These are phyloP conservation scores for Aspergillus asperescens DNA, from an alignment of 495 filamentous ascomycete genomes.

Conservation along the genomic window DNA sequence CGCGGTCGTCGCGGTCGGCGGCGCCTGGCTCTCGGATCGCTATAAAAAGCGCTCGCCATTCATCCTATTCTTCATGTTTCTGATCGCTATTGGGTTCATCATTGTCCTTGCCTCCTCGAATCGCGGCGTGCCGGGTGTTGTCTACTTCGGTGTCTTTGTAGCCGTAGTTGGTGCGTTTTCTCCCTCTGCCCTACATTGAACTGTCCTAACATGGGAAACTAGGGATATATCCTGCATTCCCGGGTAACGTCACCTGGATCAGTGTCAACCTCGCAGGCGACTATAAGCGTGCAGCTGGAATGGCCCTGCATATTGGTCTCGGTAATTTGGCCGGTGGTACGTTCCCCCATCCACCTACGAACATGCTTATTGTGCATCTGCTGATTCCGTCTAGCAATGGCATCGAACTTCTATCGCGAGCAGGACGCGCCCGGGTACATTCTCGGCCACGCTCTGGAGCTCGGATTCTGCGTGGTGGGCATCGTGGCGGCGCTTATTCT, in stretches of 20 bases:
- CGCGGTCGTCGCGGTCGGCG: conserved; percentile 38
- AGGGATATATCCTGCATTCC: conserved; percentile 44
- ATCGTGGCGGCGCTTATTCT: conserved; percentile 53
- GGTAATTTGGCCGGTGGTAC: conserved; percentile 63
- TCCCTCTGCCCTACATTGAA: conserved; percentile 8
- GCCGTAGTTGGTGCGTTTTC: conserved; percentile 55
- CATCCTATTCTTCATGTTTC: conserved; percentile 54
- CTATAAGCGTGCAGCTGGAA: conserved; percentile 66
- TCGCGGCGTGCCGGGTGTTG: conserved; percentile 51
- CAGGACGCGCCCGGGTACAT: conserved; percentile 59
- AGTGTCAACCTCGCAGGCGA: conserved; percentile 65
- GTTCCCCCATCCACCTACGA: neutral
- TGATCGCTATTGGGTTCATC: conserved; percentile 61
- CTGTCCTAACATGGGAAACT: neutral
- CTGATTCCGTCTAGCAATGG: conserved; percentile 49
- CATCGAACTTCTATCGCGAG: conserved; percentile 69
- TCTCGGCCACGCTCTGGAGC: conserved; percentile 63
- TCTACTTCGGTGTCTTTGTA: conserved; percentile 72
- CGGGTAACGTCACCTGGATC: conserved; percentile 67
- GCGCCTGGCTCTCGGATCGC: conserved; percentile 52
- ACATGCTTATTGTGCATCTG: neutral
- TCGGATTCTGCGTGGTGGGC: conserved; percentile 60
- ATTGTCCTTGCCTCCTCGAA: conserved; percentile 45
- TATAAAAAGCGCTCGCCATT: conserved; percentile 57
- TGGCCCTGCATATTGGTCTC: conserved; percentile 70